phyloP scores from a whole-genome alignment of 1,139 yeast species.

The Kodamaea anthophila region DNA sequence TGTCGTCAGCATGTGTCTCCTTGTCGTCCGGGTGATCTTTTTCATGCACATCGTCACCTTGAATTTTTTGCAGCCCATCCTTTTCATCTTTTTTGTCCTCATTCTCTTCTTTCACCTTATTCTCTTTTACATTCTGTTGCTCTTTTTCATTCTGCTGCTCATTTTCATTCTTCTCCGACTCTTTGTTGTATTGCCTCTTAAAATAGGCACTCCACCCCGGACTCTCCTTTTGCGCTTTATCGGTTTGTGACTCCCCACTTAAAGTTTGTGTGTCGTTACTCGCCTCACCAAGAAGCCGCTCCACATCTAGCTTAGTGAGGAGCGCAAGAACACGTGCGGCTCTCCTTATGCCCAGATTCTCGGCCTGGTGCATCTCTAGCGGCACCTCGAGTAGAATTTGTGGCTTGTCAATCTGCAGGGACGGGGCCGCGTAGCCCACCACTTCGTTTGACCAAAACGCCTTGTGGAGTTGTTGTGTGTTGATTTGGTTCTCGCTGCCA shows the following conservation, averaged over 20 bases:
- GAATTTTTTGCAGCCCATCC: too few species aligned
- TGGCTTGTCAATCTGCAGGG: too few species aligned
- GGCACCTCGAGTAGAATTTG: not conserved
- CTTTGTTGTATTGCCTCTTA: too few species aligned
- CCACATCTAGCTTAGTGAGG: too few species aligned
- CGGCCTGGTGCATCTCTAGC: not conserved
- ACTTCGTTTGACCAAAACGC: slow-evolving; percentile 6
- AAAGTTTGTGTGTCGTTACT: not conserved
- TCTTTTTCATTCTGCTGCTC: not conserved
- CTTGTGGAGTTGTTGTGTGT: slow-evolving; percentile 4
- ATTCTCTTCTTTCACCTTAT: too few species aligned
- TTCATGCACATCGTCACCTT: too few species aligned
- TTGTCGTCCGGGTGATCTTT: too few species aligned
- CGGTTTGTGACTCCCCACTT: not conserved
- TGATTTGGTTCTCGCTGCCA: slow-evolving; percentile 2
- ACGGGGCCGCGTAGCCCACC: slow-evolving; percentile 1
- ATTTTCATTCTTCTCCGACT: not conserved
- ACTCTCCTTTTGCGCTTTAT: not conserved
- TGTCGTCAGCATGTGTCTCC: too few species aligned
- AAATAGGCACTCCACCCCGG: not conserved
- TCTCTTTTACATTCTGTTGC: too few species aligned
- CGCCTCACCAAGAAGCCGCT: not conserved
- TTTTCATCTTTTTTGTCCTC: not conserved
- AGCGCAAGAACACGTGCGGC: slow-evolving; percentile 1
- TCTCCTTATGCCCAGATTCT: not conserved